Conservation (phyloP, 1,139 yeast species). For the Wickerhamomyces sp. region DNA sequence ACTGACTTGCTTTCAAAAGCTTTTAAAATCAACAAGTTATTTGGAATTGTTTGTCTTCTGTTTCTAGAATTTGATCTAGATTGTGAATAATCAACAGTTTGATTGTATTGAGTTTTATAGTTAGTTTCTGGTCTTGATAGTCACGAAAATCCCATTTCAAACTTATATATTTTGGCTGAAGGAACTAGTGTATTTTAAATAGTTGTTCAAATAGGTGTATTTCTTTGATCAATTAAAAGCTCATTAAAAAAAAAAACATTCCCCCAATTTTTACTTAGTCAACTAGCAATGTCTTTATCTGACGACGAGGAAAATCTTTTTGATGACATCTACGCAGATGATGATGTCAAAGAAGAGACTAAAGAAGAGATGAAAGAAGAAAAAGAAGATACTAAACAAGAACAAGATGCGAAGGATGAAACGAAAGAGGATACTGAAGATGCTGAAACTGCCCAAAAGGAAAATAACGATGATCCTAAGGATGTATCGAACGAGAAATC, state of each 20-base stretch:
- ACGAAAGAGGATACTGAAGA: slow-evolving; percentile 3
- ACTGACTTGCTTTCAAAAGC: too few species aligned
- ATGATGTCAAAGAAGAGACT: slow-evolving; percentile 16
- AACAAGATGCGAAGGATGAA: slow-evolving; percentile 3
- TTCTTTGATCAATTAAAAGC: background rate
- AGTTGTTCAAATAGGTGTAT: slow-evolving; percentile 1
- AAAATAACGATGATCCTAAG: slow-evolving; percentile 1
- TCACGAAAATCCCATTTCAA: too few species aligned
- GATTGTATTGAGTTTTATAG: too few species aligned
- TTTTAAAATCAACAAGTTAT: background rate
- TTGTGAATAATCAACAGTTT: too few species aligned
- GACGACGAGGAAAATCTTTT: slow-evolving; percentile 33
- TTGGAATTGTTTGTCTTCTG: too few species aligned
- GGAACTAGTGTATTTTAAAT: too few species aligned
- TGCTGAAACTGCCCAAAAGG: background rate
- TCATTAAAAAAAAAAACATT: background rate
- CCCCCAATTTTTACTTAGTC: slow-evolving; percentile 2
- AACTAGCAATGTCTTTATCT: slow-evolving; percentile 19
- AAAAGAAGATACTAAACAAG: slow-evolving; percentile 10
- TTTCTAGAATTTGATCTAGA: too few species aligned
- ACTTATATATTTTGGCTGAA: too few species aligned
- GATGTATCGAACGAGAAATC: background rate
- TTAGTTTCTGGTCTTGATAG: too few species aligned
- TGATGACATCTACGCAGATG: slow-evolving; percentile 39
- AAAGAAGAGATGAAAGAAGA: slow-evolving; percentile 3